Evolutionary conservation across 2,329 filamentous ascomycete genomes (phyloP), one percentile per base, ranked within the genome.

Genomic region (Myriosclerotinia duriaeana): DNA sequence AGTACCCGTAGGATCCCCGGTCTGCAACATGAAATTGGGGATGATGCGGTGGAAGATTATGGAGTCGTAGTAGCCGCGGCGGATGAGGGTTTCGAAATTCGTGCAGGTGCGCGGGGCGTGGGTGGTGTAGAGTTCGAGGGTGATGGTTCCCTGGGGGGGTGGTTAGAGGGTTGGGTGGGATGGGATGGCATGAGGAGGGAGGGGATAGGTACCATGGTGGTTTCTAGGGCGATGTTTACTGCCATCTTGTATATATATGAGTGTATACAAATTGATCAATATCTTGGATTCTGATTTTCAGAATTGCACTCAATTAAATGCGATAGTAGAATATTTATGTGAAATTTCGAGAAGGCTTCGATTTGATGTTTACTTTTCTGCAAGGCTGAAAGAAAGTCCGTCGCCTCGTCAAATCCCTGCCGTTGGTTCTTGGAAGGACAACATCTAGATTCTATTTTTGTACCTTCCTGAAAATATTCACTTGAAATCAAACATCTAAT

Each of bases 21-120:
- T 91, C 81, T 98, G 94, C 67, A 96, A 84, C 94, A 99, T 98
- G 83, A 99, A 99, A 79, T 92, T 87, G 63, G 92, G 88, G 76
- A 99, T 98, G 73, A 98, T 89, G 77, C 95, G 93, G 82, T 98
- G 95, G 84, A 98, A 94, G 75, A 93, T 81, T 68, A 91, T 87
- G 76, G 80, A 82, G 80, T 95, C 87, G 85, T 97, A 99, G 85
- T 97, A 98, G 72, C 91, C 91, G 72, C 93, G 85, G 69, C 85
- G 81, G 26, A 88, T 87, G 63, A 98, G 91, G 5, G 90, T 91
- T 36, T 84, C 78, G 80, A 98, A 98, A 84, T 98, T 97, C 68
- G 84, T 85, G 85, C 92, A 96, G 34, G 93, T 93, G 78, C 89
- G 73, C 22, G 95, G 94, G 22, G 94, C 94, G 80, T 98, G 93